Evolutionary conservation across 2,329 filamentous ascomycete species (phyloP), one percentile per base, ranked within the genome.

Genomic region (Fusarium sterilihyphosum): DNA sequence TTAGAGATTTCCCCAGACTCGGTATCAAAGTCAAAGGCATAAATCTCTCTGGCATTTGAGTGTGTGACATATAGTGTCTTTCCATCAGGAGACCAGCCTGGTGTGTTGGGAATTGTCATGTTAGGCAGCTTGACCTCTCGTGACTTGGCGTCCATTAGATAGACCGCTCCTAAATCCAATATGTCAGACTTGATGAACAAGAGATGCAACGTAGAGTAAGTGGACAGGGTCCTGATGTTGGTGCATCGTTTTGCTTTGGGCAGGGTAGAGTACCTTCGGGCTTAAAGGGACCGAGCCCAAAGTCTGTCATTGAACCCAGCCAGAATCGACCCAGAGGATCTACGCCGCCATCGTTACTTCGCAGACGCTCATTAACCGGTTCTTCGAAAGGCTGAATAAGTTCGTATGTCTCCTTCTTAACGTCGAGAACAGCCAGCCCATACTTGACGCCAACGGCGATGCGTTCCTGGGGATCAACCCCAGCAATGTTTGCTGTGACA

Each of bases 291-390:
- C 88, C 88, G 26, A 84, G 76, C 22, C 82, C 83, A 77, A 90
- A 89, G 79, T 97, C 94, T 72, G 94, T 96, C 93, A 98, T 97
- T 71, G 90, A 90, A 13, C 94, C 94, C 11, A 95, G 87, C 93
- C 94, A 97, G 84, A 96, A 96, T 40, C 94, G 87, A 38, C 95
- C 95, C 71, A 91, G 88, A 33, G 91, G 91, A 80, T 98, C 95
- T 59, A 94, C 91, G 10, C 91, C 92, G 53, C 95, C 95, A 80
- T 98, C 95, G 80, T 98, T 98, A 82, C 92, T 88, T 65, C 90
- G 85, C 81, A 93, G 86, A 29, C 91, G 84, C 80, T 88, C 84
- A 73, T 86, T 88, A 40, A 78, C 73, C 38, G 78, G 75, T 46
- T 84, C 82, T 71, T 81, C 78, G 77, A 89, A 90, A 67, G 82